Percentiles rank a stretch among this genome's conserved stretches.
Conservation (phyloP, 1,139 yeast genomes). For the Geotrichum bryndzae region DNA sequence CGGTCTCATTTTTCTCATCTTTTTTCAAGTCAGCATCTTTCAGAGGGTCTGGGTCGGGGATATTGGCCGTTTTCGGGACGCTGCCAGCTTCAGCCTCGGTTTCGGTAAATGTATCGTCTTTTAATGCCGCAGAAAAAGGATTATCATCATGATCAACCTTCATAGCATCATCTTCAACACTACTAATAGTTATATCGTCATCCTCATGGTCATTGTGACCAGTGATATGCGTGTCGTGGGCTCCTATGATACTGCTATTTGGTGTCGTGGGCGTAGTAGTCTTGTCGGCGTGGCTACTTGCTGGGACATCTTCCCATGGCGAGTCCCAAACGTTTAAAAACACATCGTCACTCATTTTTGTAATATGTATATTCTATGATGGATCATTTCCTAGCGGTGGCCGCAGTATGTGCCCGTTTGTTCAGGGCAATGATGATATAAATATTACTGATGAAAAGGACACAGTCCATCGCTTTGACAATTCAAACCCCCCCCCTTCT, state of each 20-base stretch:
- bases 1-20: neutral
- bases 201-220: neutral
- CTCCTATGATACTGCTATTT: neutral
- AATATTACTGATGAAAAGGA: neutral
- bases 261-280: neutral
- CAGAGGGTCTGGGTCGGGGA: neutral
- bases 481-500: neutral
- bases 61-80: neutral
- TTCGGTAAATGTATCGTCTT: neutral
- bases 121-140: neutral
- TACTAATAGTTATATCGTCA: neutral
- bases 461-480: neutral
- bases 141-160: neutral
- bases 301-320: neutral
- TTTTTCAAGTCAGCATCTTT: neutral
- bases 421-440: neutral
- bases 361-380: neutral
- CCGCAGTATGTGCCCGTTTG: neutral
- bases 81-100: neutral
- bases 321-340: neutral
- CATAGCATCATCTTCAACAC: neutral
- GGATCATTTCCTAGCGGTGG: neutral
- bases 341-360: neutral
- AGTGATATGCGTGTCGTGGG: neutral
- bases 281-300: neutral